Evolutionary conservation across 2,329 filamentous ascomycete genomes (phyloP), one percentile per base, ranked within the genome.

Genomic region (Septoria linicola): DNA sequence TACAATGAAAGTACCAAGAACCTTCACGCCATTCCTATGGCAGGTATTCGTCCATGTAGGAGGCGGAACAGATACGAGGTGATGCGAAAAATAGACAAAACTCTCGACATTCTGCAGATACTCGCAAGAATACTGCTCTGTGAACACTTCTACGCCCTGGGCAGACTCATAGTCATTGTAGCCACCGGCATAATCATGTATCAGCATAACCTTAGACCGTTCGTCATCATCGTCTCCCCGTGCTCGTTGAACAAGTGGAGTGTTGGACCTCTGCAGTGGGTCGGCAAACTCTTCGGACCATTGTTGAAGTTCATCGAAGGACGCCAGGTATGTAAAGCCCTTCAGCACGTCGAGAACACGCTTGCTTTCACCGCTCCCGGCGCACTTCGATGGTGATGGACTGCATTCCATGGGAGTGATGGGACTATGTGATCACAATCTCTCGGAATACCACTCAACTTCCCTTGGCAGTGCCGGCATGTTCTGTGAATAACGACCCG

Each of bases 41-140:
- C 75, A 67, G 4, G 68, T 60, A 43, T 76, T 76, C 19, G 68
- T 73, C 73, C 73, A 76, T 10, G 71, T 63, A 4, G 73, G 69
- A 7, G 74, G 73, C 2, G 74, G 74, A 11, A 73, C 61, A 27
- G 72, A 71, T 8, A 72, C 70, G 3, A 75, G 65, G 51, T 74
- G 74, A 56, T 76, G 73, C 1, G 73, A 75, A 51, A 77, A 76
- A 57, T 76, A 77, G n/a, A 75, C 62, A 54, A 76, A 76, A 1
- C 63, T 65, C 34, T 73, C 68, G 13, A 76, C 65, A 49, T 66
- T 70, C 56, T 75, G 71, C 31, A 76, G 66, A 49, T 75, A 71
- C 54, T 74, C 67, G 61, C 72, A 72, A 2, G 66, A 63, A 55
- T 76, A 76, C 13, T 55, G 59, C 30, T 69, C 64, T 4, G 63